Evolutionary conservation across 2,329 filamentous ascomycete genomes (phyloP), one percentile per base, ranked within the genome.

Genomic region (Ceratocystis lukuohia): DNA sequence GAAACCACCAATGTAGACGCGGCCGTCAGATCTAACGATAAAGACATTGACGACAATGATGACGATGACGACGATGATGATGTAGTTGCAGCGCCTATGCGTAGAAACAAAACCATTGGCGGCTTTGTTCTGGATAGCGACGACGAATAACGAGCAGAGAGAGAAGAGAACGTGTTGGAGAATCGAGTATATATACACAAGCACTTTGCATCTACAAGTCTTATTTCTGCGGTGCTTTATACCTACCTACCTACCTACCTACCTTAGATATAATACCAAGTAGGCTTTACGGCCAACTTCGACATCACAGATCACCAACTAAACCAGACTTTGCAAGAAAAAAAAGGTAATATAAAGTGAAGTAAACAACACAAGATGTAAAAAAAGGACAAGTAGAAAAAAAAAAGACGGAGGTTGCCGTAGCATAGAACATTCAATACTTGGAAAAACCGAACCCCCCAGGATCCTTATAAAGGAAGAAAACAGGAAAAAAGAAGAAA

Each of bases 61-160:
- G 62, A 57, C 30, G 63, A 59, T 12, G 66, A 65, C 7, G 66
- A 66, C 6, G 64, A 66, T 1, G 61, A 65, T 17, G 61, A 66
- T 20, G 53, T 56, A 5, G 28, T 66, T 12, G 45, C 61, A 15
- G 37, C 37, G 8, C 20, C 64, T 1, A 17, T 41, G 6, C 57
- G 64, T 7, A 53, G 61, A 20, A 56, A 62, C 25, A 64, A 62
- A 15, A 68, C 64, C 8, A 66, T 56, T 46, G 53, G 67, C 4
- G 67, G 67, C 12, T 66, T 68, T 57, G 61, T 68, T n/a, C 33
- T 68, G 12, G 44, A 56, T 12, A 61, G 53, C 37, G 67, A 68
- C 20, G 64, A 66, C 12, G 64, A 66, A 33, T 33, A 30, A 33
- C 30, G 53, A 57, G 53, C 6, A 30, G 22, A 30, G 5, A 10